Evolutionary conservation across 2,329 filamentous ascomycete genomes (phyloP).

Genomic region (Nigrospora osmanthi): DNA sequence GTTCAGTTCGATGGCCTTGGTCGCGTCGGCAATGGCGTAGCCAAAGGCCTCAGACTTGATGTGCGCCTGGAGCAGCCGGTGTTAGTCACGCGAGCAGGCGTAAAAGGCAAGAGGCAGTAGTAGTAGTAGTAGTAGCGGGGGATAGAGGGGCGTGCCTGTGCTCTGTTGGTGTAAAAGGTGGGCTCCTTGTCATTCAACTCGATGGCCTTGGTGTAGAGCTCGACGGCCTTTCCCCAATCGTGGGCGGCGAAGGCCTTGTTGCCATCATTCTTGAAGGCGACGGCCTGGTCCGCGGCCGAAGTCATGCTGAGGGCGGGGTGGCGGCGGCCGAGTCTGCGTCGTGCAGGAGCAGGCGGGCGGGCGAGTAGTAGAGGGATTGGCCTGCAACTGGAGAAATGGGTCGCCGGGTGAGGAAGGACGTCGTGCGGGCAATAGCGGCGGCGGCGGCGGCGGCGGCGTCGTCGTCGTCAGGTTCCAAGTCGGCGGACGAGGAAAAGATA

Average conservation of each 20-base stretch:
- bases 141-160: constrained; percentile 58
- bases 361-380: too few species aligned
- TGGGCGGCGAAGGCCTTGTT: constrained; percentile 87
- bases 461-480: too few species aligned
- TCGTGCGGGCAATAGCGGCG: too few species aligned
- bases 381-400: too few species aligned
- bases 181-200: constrained; percentile 74
- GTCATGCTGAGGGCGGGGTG: constrained; percentile 24
- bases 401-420: too few species aligned
- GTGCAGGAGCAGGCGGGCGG: too few species aligned
- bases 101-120: constrained; percentile 2
- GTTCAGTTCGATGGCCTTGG: constrained; percentile 85
- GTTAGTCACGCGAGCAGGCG: constrained; percentile 39
- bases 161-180: constrained; percentile 88
- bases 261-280: constrained; percentile 83
- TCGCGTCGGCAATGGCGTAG: constrained; percentile 84
- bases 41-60: constrained; percentile 95
- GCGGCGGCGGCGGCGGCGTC: too few species aligned
- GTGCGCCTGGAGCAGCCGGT: constrained; percentile 55
- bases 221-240: constrained; percentile 76
- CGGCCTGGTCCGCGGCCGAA: constrained; percentile 55
- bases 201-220: constrained; percentile 83
- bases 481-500: too few species aligned
- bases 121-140: neutral
- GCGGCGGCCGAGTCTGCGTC: too few species aligned